phyloP scores from a whole-genome alignment of 2,329 filamentous ascomycete species.

The Ophiosphaerella herpotricha region DNA sequence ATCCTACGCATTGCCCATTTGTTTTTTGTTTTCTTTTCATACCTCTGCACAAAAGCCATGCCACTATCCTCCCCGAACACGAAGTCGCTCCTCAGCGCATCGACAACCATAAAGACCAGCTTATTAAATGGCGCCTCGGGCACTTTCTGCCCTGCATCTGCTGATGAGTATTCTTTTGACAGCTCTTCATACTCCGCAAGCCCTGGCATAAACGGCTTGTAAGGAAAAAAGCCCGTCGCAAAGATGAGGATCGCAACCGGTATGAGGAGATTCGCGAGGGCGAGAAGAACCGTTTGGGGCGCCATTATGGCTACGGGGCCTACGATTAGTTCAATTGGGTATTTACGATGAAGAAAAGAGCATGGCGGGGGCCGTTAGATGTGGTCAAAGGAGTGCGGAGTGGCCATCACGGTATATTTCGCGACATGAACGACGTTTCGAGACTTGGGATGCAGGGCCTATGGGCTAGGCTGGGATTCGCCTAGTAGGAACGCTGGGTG shows the following conservation, averaged over 20 bases:
- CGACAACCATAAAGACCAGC: constrained; percentile 95
- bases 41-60: constrained; percentile 89
- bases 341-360: background rate
- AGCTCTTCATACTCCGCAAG: constrained; percentile 70
- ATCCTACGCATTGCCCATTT: background rate
- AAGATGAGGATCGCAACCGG: constrained; percentile 72
- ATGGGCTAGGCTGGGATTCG: constrained; percentile 21
- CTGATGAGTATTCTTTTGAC: constrained; percentile 50
- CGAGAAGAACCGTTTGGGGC: constrained; percentile 50
- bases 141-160: constrained; percentile 41
- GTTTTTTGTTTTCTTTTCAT: constrained; percentile 21
- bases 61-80: constrained; percentile 81
- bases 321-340: constrained; percentile 4
- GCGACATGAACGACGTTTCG: constrained; percentile 24
- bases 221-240: constrained; percentile 92
- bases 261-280: constrained; percentile 75
- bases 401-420: constrained; percentile 24
- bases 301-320: constrained; percentile 24
- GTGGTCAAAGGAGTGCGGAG: constrained; percentile 7
- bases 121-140: constrained; percentile 80
- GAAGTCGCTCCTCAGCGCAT: constrained; percentile 88
- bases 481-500: constrained; percentile 17
- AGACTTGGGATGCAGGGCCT: constrained; percentile 30
- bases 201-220: constrained; percentile 90
- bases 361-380: background rate